These are phyloP conservation scores for Rhododendron mucronatum DNA, from an alignment of 148 eudicot genomes.

Conservation along the genomic window DNA sequence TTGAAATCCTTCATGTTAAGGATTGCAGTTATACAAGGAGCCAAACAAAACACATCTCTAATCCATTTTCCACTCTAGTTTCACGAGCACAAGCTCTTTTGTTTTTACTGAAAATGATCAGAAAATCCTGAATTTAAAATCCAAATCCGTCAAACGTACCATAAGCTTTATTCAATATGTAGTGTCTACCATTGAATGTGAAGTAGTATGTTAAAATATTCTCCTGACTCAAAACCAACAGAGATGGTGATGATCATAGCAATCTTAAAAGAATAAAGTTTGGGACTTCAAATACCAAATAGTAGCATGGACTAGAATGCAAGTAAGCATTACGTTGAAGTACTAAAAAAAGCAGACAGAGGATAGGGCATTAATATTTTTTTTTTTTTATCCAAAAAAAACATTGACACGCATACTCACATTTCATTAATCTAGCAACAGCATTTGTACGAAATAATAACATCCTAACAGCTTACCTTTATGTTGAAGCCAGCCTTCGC, in stretches of 20 bases:
- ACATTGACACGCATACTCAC: neutral
- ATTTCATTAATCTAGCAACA: neutral
- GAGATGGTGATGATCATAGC: neutral
- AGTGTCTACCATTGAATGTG: neutral
- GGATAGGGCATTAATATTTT: neutral
- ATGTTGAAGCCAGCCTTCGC: conserved; percentile 92
- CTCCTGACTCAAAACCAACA: neutral
- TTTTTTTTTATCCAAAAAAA: too few species aligned
- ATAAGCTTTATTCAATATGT: neutral
- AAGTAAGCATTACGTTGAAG: neutral
- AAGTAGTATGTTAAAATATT: neutral
- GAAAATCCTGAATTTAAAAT: neutral
- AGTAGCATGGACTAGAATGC: neutral
- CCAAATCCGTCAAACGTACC: neutral
- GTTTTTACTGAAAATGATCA: neutral
- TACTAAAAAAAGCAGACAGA: neutral
- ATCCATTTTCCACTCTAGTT: neutral
- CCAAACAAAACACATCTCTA: neutral
- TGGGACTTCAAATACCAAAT: neutral
- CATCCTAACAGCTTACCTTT: conserved; percentile 40
- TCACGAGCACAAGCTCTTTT: neutral
- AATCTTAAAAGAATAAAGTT: neutral
- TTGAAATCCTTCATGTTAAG: neutral
- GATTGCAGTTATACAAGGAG: neutral
- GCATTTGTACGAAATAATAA: neutral